Conservation (phyloP, 2,329 filamentous ascomycete species). For the Xylariomycetidae sp. region DNA sequence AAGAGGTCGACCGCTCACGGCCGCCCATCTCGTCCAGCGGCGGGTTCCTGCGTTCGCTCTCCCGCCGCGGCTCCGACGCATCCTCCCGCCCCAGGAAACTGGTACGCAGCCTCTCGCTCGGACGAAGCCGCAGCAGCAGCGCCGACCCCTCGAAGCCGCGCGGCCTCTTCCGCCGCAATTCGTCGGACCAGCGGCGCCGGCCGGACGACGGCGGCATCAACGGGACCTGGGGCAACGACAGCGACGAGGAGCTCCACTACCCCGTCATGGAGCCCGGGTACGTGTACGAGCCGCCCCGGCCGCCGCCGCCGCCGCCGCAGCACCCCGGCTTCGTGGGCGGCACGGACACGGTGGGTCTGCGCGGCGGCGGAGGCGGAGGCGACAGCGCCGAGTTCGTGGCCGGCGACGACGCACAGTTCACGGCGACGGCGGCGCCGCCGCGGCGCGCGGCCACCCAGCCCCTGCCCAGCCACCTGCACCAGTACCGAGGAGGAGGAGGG, state of each 20-base stretch:
- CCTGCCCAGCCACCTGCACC: slow-evolving; percentile 5
- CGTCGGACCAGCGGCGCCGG: slow-evolving; percentile 31
- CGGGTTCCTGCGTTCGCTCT: slow-evolving; percentile 39
- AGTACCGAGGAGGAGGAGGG: not conserved
- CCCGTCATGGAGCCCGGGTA: slow-evolving; percentile 11
- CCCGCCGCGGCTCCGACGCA: slow-evolving; percentile 31
- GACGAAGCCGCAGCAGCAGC: slow-evolving; percentile 40
- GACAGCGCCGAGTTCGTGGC: slow-evolving; percentile 38
- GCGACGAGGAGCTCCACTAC: slow-evolving; percentile 36
- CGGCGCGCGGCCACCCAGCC: slow-evolving; percentile 23
- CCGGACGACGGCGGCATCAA: slow-evolving; percentile 50
- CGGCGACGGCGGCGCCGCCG: slow-evolving; percentile 33
- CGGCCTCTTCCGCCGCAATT: slow-evolving; percentile 36
- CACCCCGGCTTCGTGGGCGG: slow-evolving; percentile 26
- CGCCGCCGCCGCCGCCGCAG: slow-evolving; percentile 13
- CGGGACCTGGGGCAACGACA: slow-evolving; percentile 43
- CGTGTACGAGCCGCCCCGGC: slow-evolving; percentile 7
- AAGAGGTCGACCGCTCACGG: slow-evolving; percentile 35
- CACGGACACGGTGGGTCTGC: slow-evolving; percentile 15
- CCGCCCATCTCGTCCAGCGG: slow-evolving; percentile 47
- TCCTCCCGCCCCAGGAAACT: slow-evolving; percentile 35
- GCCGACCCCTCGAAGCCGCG: too few relatives aligned
- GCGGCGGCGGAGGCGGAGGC: slow-evolving; percentile 19
- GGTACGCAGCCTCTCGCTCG: slow-evolving; percentile 56
- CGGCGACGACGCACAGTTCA: slow-evolving; percentile 55